phyloP scores from a whole-genome alignment of 805 yeast species.

The Spathaspora hagerdaliae region DNA sequence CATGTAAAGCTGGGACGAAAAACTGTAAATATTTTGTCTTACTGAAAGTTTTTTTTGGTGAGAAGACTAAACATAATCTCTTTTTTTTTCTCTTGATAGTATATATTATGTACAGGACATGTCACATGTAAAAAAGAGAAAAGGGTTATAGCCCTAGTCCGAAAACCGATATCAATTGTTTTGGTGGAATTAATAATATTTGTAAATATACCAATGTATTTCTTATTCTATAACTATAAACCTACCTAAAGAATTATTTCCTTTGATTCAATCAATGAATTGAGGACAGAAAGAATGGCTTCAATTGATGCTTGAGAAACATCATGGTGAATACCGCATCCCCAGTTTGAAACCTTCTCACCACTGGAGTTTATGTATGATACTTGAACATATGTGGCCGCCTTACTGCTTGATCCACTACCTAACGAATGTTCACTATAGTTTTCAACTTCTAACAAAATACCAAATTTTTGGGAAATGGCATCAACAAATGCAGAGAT shows the following conservation, averaged over 20 bases:
- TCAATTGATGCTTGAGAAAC: constrained; percentile 48
- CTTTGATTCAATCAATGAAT: constrained; percentile 27
- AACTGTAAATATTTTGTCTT: too few species aligned
- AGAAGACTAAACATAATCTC: too few species aligned
- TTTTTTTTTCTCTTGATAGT: too few species aligned
- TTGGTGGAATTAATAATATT: too few species aligned
- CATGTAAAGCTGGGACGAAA: too few species aligned
- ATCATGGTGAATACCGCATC: constrained; percentile 41
- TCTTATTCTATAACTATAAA: neutral
- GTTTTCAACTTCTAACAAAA: constrained; percentile 57
- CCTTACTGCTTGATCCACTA: constrained; percentile 64
- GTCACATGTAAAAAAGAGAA: neutral
- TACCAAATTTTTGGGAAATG: constrained; percentile 47
- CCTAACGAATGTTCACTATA: constrained; percentile 75
- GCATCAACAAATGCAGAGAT: constrained; percentile 72
- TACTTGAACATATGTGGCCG: constrained; percentile 71
- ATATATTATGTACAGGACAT: neutral
- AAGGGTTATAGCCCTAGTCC: neutral
- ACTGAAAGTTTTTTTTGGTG: too few species aligned
- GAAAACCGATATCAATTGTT: too few species aligned
- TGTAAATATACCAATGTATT: too few species aligned
- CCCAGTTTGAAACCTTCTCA: constrained; percentile 34
- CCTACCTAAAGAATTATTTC: constrained; percentile 21
- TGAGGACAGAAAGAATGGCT: constrained; percentile 61
- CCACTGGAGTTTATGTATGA: constrained; percentile 33